Percentiles rank a stretch among this genome's conserved stretches.
phyloP scores from a whole-genome alignment of 148 eudicot species.

The Oxyria digyna region DNA sequence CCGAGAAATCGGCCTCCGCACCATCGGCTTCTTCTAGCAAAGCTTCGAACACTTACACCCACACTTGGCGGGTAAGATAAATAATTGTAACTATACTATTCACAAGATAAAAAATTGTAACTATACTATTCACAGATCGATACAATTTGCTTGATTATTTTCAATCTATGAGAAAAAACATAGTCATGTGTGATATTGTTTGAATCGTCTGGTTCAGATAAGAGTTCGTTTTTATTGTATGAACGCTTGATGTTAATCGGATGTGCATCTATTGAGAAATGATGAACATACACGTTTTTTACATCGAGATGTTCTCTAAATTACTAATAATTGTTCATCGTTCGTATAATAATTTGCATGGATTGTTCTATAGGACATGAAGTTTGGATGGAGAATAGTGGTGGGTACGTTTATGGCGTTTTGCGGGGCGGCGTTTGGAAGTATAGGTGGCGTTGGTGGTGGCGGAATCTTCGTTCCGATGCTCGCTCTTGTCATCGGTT shows the following conservation, averaged over 20 bases:
- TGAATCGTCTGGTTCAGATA: too few species aligned
- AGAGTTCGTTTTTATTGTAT: too few species aligned
- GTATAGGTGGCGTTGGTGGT: background rate
- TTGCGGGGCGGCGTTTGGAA: constrained; percentile 5
- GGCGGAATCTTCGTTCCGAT: constrained; percentile 1
- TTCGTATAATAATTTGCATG: background rate
- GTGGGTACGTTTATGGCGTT: background rate
- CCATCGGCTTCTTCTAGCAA: background rate
- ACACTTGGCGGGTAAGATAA: constrained; percentile 3
- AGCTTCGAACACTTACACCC: background rate
- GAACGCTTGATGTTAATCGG: too few species aligned
- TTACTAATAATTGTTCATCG: background rate
- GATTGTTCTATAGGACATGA: background rate
- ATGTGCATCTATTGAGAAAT: too few species aligned
- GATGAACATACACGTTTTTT: too few species aligned
- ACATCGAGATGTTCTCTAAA: background rate
- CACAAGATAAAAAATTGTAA: too few species aligned
- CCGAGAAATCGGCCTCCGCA: background rate
- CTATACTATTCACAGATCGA: too few species aligned
- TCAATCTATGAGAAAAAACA: too few species aligned
- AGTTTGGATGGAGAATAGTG: constrained; percentile 5
- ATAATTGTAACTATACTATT: too few species aligned
- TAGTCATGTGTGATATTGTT: too few species aligned
- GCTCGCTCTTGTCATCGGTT: constrained; percentile 1
- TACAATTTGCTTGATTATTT: too few species aligned